A percentile compares a stretch with the other conserved stretches of the same genome.
Evolutionary conservation across 1,284 basidiomycete species (phyloP).

Genomic region (Ustilago hordei): DNA sequence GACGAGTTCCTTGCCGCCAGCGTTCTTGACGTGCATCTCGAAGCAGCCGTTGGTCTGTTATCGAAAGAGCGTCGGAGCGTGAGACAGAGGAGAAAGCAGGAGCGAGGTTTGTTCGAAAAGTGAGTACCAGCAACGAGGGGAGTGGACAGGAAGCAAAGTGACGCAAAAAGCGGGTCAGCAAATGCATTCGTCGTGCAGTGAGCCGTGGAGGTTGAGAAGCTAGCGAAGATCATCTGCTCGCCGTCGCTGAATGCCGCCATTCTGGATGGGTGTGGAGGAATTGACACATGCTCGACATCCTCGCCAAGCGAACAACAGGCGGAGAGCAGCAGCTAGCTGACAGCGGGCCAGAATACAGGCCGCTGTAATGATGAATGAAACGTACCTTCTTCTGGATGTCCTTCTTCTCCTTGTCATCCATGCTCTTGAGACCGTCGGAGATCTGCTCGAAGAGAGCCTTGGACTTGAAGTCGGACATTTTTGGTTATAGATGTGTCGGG

Average conservation of each 20-base stretch:
- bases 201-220: neutral
- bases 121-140: neutral
- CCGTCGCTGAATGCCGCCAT: neutral
- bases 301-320: too few species aligned
- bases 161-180: neutral
- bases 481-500: conserved; percentile 18
- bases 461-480: conserved; percentile 67
- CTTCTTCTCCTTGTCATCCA: conserved; percentile 81
- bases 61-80: neutral
- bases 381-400: conserved; percentile 85
- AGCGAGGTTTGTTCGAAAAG: neutral
- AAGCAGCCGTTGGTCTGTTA: conserved; percentile 90
- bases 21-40: conserved; percentile 86
- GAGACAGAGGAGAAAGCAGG: neutral
- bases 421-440: conserved; percentile 75
- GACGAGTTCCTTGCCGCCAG: conserved; percentile 77
- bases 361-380: neutral
- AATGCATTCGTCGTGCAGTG: neutral
- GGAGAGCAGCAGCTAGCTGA: too few species aligned
- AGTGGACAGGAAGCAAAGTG: neutral
- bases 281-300: too few species aligned
- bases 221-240: neutral
- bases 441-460: conserved; percentile 72
- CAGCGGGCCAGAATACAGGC: too few species aligned
- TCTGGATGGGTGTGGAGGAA: neutral